Conservation (phyloP, 73 alveolate species). For the Symbiodinium pilosum region DNA sequence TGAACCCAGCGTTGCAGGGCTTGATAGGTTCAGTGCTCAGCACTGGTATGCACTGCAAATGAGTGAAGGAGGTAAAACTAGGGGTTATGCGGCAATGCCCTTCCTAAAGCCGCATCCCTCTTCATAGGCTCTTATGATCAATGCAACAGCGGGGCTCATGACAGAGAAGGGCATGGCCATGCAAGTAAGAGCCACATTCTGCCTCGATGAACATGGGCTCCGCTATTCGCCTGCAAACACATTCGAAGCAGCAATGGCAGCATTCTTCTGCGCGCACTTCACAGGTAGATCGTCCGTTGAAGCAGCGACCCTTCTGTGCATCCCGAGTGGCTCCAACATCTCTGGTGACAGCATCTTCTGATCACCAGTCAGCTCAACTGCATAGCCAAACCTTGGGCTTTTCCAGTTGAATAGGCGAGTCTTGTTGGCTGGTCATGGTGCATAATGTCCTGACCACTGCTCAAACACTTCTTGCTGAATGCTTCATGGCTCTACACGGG, state of each 20-base stretch:
- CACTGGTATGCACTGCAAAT: too few species aligned
- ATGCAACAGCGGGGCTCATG: too few species aligned
- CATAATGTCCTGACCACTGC: too few species aligned
- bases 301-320: neutral
- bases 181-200: neutral
- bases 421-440: too few species aligned
- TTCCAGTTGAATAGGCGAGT: too few species aligned
- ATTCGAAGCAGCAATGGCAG: too few species aligned
- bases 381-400: constrained; percentile 60
- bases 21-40: too few species aligned
- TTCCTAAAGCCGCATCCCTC: neutral
- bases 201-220: constrained; percentile 16
- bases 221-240: neutral
- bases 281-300: neutral
- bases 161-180: too few species aligned
- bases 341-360: constrained; percentile 34
- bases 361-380: constrained; percentile 68
- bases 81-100: neutral
- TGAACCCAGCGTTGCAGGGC: neutral
- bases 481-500: too few species aligned
- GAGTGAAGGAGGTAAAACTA: neutral
- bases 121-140: too few species aligned
- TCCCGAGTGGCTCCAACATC: constrained; percentile 37
- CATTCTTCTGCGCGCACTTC: neutral
- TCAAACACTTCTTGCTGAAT: too few species aligned